Conservation (phyloP, 164 flowering plant species). For the Malania oleifera region DNA sequence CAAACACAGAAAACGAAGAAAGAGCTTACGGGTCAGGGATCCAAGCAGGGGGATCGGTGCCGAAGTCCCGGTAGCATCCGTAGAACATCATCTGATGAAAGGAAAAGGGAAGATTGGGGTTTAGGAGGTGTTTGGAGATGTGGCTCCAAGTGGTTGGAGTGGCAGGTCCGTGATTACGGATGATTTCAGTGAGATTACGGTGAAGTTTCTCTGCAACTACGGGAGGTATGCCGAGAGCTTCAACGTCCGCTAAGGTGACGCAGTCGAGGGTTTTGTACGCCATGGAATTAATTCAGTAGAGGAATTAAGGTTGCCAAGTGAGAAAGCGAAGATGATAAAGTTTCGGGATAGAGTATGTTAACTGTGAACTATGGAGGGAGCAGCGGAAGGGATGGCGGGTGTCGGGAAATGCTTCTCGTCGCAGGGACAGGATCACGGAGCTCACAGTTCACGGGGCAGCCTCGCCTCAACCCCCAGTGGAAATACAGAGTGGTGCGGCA, state of each 20-base stretch:
- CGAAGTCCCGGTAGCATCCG: constrained; percentile 70
- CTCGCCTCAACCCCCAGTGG: too few species aligned
- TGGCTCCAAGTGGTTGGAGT: constrained; percentile 56
- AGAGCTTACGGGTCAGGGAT: constrained; percentile 56
- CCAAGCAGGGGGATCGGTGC: constrained; percentile 90
- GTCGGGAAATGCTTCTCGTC: too few species aligned
- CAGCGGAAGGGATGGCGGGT: too few species aligned
- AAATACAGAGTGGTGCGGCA: too few species aligned
- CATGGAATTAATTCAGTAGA: constrained; percentile 7
- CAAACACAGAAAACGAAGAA: not conserved
- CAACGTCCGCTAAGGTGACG: constrained; percentile 43
- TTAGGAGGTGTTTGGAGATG: constrained; percentile 48
- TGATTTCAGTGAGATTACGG: constrained; percentile 33
- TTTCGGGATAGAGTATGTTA: too few species aligned
- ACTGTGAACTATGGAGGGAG: too few species aligned
- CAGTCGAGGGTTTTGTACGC: constrained; percentile 44
- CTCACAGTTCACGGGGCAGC: too few species aligned
- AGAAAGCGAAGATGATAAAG: too few species aligned
- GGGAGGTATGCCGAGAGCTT: constrained; percentile 38
- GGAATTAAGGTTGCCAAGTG: too few species aligned
- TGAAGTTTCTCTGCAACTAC: constrained; percentile 39
- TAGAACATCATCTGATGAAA: constrained; percentile 88
- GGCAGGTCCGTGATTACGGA: constrained; percentile 32
- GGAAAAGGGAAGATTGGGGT: constrained; percentile 67
- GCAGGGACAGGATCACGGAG: too few species aligned